Evolutionary conservation across 768 basidiomycete species (phyloP).

Genomic region (Auricularia cornea): DNA sequence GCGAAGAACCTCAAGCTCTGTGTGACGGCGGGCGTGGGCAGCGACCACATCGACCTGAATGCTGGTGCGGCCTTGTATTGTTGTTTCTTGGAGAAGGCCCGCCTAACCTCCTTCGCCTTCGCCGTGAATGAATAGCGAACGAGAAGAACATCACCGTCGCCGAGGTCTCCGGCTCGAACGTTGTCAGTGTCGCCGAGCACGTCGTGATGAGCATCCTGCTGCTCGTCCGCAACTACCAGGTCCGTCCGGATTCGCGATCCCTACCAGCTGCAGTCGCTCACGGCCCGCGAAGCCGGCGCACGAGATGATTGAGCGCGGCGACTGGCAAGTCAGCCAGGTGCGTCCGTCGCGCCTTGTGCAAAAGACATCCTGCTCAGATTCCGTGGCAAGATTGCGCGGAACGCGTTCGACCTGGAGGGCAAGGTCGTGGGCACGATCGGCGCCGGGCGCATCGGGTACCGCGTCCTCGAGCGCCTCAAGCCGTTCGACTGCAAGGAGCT

Average conservation of each 20-base stretch:
- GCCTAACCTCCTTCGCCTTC: too few relatives aligned
- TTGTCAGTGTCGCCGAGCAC: constrained; percentile 86
- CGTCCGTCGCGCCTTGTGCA: too few relatives aligned
- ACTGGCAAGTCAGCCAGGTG: constrained; percentile 74
- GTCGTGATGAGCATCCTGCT: constrained; percentile 86
- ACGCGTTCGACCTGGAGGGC: constrained; percentile 81
- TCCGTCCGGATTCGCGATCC: constrained; percentile 60
- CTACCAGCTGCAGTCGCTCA: background rate
- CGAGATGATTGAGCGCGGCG: constrained; percentile 69
- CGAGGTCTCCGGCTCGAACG: constrained; percentile 85
- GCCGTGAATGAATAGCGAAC: too few relatives aligned
- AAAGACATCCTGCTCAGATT: too few relatives aligned
- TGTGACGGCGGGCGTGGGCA: constrained; percentile 86
- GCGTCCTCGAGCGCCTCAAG: constrained; percentile 68
- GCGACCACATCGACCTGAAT: constrained; percentile 85
- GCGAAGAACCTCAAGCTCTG: constrained; percentile 86
- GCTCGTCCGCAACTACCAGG: constrained; percentile 80
- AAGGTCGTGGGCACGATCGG: constrained; percentile 92
- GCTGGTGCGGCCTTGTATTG: constrained; percentile 31
- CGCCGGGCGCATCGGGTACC: constrained; percentile 75
- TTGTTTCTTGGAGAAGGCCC: too few relatives aligned
- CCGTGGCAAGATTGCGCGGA: constrained; percentile 45
- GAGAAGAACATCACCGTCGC: constrained; percentile 71
- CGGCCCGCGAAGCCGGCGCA: background rate
- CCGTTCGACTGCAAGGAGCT: constrained; percentile 89